Evolutionary conservation across 192 early-diverging fungal species (phyloP), one percentile per base, ranked within the genome.

Genomic region (Dissophora ornata): DNA sequence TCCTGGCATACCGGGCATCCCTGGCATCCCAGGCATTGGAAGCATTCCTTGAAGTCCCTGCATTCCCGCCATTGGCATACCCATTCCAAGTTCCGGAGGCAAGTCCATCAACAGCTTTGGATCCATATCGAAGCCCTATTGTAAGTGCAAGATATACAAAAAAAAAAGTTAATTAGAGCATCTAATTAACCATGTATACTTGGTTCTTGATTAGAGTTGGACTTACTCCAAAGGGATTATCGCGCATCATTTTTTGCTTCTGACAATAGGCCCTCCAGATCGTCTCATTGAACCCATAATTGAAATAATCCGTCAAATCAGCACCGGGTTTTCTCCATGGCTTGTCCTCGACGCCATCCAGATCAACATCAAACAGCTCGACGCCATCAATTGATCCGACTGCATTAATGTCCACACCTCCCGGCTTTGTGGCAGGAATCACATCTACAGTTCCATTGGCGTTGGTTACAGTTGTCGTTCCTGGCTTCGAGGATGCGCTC

Each of bases 241-340:
- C 90, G 16, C 97, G 86, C 55, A 96, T 62, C 68, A 88, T 85
- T 79, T 92, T 94, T 84, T 99, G 97, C 82, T 96, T 97, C n/a
- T 86, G 81, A 67, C 91, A 94, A 80, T 98, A 99, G 10, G 90
- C 84, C 67, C 92, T 88, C 98, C 98, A 99, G 24, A 91, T 92
- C n/a, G 84, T 79, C 79, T 99, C 97, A 79, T 93, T 97, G 71
- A 99, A 98, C 2, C 98, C 98, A 85, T 95, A 99, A 85, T 99
- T 99, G 83, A 99, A 99, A 82, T 97, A 99, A 77, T 99, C 98
- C 2, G 97, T 97, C 34, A 98, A 88, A 67, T 99, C 98, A 3
- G 97, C 95, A 48, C 92, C 92, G 15, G 93, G 94, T 28, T 90
- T 93, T 56, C 95, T 81, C 97, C 98, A 99, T 47, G 96, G 95